Conservation (phyloP, 2,329 filamentous ascomycete genomes). For the Neonectria coccinea region DNA sequence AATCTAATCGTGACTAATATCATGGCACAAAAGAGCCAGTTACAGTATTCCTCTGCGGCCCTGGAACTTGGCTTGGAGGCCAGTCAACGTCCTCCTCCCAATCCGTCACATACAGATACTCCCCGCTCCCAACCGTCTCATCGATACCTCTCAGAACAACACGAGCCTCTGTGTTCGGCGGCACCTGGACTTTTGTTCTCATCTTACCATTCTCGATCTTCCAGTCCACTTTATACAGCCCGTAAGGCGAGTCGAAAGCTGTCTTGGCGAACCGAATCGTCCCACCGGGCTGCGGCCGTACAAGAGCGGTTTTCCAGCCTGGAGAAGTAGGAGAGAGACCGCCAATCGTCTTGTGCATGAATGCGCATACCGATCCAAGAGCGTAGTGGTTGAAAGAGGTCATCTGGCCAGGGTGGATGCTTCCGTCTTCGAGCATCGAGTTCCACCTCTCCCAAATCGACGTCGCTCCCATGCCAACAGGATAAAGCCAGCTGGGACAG, state of each 20-base stretch:
- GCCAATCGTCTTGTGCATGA: constrained; percentile 57
- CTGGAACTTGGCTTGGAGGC: constrained; percentile 15
- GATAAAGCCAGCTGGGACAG: constrained; percentile 61
- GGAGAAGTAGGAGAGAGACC: constrained; percentile 53
- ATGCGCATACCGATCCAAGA: constrained; percentile 58
- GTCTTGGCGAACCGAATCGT: constrained; percentile 19
- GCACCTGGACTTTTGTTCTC: constrained; percentile 8
- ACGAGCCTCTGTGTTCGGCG: constrained; percentile 17
- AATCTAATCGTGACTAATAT: not conserved
- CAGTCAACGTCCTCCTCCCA: constrained; percentile 12
- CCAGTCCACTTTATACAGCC: constrained; percentile 22
- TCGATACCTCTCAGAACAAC: constrained; percentile 9
- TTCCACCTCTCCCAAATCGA: constrained; percentile 65
- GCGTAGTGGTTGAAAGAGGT: constrained; percentile 63
- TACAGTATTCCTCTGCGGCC: constrained; percentile 12
- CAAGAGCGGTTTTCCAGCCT: constrained; percentile 52
- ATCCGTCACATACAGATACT: constrained; percentile 11
- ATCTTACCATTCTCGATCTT: constrained; percentile 5
- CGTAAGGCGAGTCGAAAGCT: constrained; percentile 16
- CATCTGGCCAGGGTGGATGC: constrained; percentile 58
- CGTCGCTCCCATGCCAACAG: constrained; percentile 57
- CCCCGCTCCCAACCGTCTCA: constrained; percentile 17
- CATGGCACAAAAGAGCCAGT: constrained; percentile 4
- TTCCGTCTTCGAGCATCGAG: constrained; percentile 56
- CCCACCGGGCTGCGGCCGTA: constrained; percentile 12